Conservation (phyloP, 768 basidiomycete genomes). For the Fomitopsis pulvina region DNA sequence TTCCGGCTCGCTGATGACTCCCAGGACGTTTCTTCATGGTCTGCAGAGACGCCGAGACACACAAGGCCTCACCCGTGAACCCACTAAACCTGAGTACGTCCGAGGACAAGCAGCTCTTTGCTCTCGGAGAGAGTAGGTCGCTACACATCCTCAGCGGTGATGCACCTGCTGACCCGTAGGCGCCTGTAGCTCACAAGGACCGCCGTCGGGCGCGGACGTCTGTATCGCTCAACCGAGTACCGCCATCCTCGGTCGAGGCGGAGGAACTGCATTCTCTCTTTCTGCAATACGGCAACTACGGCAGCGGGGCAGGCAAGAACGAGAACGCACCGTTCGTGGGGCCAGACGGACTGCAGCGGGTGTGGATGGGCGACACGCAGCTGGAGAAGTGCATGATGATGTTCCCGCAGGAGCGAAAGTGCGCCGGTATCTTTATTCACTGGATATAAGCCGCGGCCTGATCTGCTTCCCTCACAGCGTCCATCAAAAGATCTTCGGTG, state of each 20-base stretch:
- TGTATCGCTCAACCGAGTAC: slow-evolving; percentile 62
- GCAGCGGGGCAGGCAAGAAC: slow-evolving; percentile 32
- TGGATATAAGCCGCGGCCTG: neutral
- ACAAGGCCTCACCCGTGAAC: slow-evolving; percentile 58
- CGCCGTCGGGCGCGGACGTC: slow-evolving; percentile 46
- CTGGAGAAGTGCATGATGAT: slow-evolving; percentile 68
- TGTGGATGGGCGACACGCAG: slow-evolving; percentile 71
- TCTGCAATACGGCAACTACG: slow-evolving; percentile 48
- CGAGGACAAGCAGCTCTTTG: slow-evolving; percentile 56
- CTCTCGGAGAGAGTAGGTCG: slow-evolving; percentile 63
- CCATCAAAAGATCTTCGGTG: slow-evolving; percentile 81
- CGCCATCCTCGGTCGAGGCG: slow-evolving; percentile 67
- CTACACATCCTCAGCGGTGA: neutral
- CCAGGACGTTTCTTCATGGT: slow-evolving; percentile 92
- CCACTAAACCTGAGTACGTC: slow-evolving; percentile 49
- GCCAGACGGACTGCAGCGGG: slow-evolving; percentile 36
- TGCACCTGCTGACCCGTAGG: neutral
- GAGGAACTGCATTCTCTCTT: slow-evolving; percentile 62
- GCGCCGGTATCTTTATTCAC: slow-evolving; percentile 18
- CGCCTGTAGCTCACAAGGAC: slow-evolving; percentile 47
- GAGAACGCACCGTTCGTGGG: slow-evolving; percentile 15
- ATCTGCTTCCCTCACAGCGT: slow-evolving; percentile 35
- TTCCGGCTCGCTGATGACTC: neutral
- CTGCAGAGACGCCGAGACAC: slow-evolving; percentile 63
- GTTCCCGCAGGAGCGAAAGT: slow-evolving; percentile 87